Percentiles rank a stretch among this genome's conserved stretches.
These are phyloP conservation scores for Hordeum marinum DNA, from an alignment of 176 grass and related monocot species.

Conservation along the genomic window DNA sequence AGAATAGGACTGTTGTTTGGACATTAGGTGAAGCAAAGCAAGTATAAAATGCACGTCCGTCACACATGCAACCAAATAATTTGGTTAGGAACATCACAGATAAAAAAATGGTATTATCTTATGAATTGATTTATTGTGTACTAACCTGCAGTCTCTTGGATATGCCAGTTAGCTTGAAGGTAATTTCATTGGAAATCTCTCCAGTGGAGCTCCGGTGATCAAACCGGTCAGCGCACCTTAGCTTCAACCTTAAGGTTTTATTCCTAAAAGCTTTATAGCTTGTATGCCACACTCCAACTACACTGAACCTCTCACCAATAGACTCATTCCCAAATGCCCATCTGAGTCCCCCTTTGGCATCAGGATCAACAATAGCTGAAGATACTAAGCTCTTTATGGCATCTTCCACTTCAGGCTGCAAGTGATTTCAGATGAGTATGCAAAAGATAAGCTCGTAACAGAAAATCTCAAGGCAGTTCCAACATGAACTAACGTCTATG, in stretches of 20 bases:
- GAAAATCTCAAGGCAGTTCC: neutral
- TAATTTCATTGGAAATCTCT: conserved; percentile 57
- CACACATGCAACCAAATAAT: neutral
- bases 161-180: conserved; percentile 40
- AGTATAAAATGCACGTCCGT: neutral
- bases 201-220: conserved; percentile 38
- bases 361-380: conserved; percentile 52
- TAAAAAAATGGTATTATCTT: neutral
- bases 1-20: neutral
- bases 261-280: conserved; percentile 44
- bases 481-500: conserved; percentile 50
- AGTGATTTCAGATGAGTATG: neutral
- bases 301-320: conserved; percentile 39
- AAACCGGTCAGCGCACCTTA: conserved; percentile 61
- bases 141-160: conserved; percentile 49
- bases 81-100: neutral
- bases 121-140: neutral
- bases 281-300: conserved; percentile 41
- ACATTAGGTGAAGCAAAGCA: neutral
- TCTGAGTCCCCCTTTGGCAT: conserved; percentile 67
- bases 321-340: conserved; percentile 61
- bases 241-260: conserved; percentile 41
- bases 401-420: conserved; percentile 48
- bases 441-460: neutral
- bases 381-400: conserved; percentile 49